A percentile compares a stretch with the other conserved stretches of the same genome.
Conservation (phyloP, 306 rosid genomes). For the Pterocarpus macrocarpus region DNA sequence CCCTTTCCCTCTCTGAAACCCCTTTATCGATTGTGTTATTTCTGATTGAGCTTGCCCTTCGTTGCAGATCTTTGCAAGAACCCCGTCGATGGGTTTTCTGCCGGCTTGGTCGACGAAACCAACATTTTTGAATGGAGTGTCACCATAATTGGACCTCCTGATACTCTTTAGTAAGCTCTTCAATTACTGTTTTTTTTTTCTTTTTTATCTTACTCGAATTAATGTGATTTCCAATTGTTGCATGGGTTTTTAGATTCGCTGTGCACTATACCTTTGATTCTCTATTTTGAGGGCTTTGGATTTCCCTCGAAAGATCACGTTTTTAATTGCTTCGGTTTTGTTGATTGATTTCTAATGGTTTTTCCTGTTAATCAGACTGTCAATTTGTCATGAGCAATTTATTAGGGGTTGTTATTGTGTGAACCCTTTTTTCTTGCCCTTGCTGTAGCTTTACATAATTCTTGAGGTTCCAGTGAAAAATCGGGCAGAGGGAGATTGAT, state of each 20-base stretch:
- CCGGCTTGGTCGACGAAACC: conserved; percentile 90
- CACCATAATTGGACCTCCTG: conserved; percentile 97
- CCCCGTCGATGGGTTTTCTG: conserved; percentile 96
- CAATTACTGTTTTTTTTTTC: background rate
- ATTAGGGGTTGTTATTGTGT: no score
- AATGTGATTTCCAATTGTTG: conserved; percentile 9
- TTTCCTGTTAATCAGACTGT: no score
- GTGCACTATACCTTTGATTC: no score
- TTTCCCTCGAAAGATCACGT: no score
- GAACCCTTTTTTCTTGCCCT: no score
- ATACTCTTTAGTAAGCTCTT: conserved; percentile 86
- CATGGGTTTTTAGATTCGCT: conserved; percentile 35
- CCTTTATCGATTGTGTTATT: background rate
- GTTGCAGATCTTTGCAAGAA: conserved; percentile 91
- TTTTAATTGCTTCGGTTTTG: no score
- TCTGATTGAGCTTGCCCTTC: conserved; percentile 44
- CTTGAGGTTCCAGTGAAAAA: no score
- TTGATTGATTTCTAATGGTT: no score
- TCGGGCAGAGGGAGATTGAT: no score
- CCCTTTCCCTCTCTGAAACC: background rate
- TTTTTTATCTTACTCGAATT: background rate
- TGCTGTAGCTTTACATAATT: no score
- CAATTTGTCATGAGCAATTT: no score
- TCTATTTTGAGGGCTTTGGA: no score
- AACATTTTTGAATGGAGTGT: conserved; percentile 99